Base-by-base conservation (phyloP, 2,329 filamentous ascomycete species). In the Talaromyces sp. region DNA sequence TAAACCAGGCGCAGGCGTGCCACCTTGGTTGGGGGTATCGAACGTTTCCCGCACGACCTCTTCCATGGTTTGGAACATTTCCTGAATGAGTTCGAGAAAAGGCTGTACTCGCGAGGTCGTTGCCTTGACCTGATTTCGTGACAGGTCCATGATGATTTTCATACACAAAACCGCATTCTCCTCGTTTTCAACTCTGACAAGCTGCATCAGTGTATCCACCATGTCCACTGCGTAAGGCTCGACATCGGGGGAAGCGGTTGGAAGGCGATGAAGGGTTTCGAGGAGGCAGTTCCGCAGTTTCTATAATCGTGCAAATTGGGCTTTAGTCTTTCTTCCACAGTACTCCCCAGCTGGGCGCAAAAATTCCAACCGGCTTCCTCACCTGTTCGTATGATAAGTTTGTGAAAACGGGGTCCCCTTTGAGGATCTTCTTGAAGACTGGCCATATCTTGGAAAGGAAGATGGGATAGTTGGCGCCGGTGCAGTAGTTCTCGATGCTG, bases 91-190 rank as follows among this genome's bases (percentile, higher is more conserved):
- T 60, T 89, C 88, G 62, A 99, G 80, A 74, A 99, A 99, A 2
- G 87, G 84, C 74, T 98, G 93, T 3, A 97, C 93, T 72, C 91
- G 92, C 62, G 85, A 83, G n/a, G 80, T 78, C 8, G 97, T 86
- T 28, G 88, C 87, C 78, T 93, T 96, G 61, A 88, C 86, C 76
- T 98, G 93, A 72, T 96, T 92, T 55, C 95, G 88, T 83, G 96
- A 92, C 66, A 98, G 88, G 72, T 99, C 95, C 81, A 96, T 97
- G 57, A 96, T 92, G 15, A 93, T 96, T 81, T 99, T 99, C 78
- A 99, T 92, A 73, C 93, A 97, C 65, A 99, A 80, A n/a, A 96
- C 92, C 2, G 93, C 95, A 82, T 99, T 99, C 65, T 99, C 95
- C 77, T 99, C 95, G 70, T 99, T 99, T 76, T 99, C 95, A 49